These are phyloP conservation scores for Colletotrichum plurivorum DNA, from an alignment of 2,329 filamentous ascomycete genomes.

Conservation along the genomic window DNA sequence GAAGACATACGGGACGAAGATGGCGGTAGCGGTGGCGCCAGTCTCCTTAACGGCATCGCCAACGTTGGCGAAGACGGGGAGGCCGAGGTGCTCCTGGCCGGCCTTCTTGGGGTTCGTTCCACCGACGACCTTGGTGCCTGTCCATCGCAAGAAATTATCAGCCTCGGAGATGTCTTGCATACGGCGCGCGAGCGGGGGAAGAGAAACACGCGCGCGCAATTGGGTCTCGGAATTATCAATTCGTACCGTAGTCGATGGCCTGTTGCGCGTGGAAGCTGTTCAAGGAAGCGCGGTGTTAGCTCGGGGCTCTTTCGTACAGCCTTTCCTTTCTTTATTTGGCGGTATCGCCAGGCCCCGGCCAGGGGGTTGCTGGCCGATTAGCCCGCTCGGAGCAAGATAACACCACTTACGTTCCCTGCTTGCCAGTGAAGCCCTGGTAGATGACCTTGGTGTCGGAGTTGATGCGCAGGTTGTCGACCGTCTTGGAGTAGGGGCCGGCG, in stretches of 20 bases:
- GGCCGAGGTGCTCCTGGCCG: constrained; percentile 87
- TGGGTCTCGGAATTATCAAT: constrained; percentile 25
- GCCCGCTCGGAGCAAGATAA: constrained; percentile 13
- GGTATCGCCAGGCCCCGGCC: constrained; percentile 18
- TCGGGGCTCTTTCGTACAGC: not conserved
- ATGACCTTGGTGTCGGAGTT: constrained; percentile 94
- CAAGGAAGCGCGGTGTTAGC: constrained; percentile 17
- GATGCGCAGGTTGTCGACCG: constrained; percentile 90
- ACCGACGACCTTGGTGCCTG: constrained; percentile 96
- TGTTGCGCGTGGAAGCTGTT: constrained; percentile 95
- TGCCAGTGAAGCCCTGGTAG: constrained; percentile 97
- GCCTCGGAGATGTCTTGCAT: constrained; percentile 39
- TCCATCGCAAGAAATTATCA: constrained; percentile 48
- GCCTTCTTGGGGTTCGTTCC: constrained; percentile 99
- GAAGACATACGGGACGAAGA: constrained; percentile 92
- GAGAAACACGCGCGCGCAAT: not conserved
- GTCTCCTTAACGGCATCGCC: constrained; percentile 90
- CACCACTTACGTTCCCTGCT: constrained; percentile 87
- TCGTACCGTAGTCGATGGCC: constrained; percentile 96
- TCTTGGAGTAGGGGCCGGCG: constrained; percentile 78
- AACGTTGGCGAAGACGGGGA: constrained; percentile 94
- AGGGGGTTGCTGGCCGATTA: constrained; percentile 1
- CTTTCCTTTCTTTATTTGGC: not conserved
- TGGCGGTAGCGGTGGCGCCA: constrained; percentile 90
- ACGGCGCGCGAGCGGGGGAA: not conserved